phyloP scores from a whole-genome alignment of 2,329 filamentous ascomycete genomes.

The Davidsoniella neocaledoniae region DNA sequence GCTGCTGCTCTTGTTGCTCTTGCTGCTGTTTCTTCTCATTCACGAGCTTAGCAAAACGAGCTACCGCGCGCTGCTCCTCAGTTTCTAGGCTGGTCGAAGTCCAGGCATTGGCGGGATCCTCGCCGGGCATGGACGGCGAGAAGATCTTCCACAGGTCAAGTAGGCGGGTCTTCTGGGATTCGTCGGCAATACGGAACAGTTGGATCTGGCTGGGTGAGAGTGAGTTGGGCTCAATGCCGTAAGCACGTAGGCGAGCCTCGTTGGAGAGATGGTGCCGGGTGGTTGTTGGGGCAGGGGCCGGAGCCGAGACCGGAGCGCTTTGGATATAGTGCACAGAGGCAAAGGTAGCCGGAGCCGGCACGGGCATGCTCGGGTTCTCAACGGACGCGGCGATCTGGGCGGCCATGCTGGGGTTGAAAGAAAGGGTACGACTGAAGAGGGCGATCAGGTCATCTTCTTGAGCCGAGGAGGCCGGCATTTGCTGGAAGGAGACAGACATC shows the following conservation, averaged over 20 bases:
- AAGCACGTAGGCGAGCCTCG: slow-evolving; percentile 41
- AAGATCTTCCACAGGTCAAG: slow-evolving; percentile 76
- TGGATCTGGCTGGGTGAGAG: slow-evolving; percentile 61
- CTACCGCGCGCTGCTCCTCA: slow-evolving; percentile 39
- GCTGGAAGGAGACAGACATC: slow-evolving; percentile 11
- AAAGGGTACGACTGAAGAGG: slow-evolving; percentile 9
- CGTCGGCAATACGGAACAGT: slow-evolving; percentile 60
- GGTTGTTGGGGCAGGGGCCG: background rate
- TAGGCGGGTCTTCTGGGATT: slow-evolving; percentile 54
- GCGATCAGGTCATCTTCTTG: slow-evolving; percentile 11
- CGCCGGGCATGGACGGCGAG: slow-evolving; percentile 43
- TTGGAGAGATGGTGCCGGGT: slow-evolving; percentile 16
- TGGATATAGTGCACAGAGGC: slow-evolving; percentile 8
- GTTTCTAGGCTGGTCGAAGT: slow-evolving; percentile 36
- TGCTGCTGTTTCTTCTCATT: slow-evolving; percentile 18
- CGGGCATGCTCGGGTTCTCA: slow-evolving; percentile 6
- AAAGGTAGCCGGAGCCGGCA: slow-evolving; percentile 1
- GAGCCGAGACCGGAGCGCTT: background rate
- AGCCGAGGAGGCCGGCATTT: background rate
- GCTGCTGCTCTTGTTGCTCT: slow-evolving; percentile 12
- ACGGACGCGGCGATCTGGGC: slow-evolving; percentile 8
- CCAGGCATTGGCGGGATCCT: slow-evolving; percentile 37
- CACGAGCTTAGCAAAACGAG: slow-evolving; percentile 38
- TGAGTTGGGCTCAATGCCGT: slow-evolving; percentile 52
- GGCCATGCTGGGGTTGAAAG: slow-evolving; percentile 7